Evolutionary conservation across 306 rosid species (phyloP).

Genomic region (Amphicarpaea edgeworthii): DNA sequence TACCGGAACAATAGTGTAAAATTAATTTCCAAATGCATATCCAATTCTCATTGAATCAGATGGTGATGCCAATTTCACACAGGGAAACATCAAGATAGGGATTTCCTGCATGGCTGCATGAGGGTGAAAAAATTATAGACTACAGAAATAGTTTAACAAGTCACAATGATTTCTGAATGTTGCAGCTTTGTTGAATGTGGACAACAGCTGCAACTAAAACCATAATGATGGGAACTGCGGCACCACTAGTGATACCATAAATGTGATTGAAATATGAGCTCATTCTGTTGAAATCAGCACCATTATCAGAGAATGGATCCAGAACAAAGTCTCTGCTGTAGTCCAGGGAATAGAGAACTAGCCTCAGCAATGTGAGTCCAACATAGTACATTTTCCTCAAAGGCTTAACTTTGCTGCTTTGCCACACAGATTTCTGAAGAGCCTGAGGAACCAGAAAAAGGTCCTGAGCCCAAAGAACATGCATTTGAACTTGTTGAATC

Average conservation of each 20-base stretch:
- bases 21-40: not conserved
- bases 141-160: not conserved
- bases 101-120: not conserved
- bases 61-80: not conserved
- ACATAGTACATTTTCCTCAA: constrained; percentile 39
- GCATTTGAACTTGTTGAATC: not conserved
- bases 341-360: constrained; percentile 9
- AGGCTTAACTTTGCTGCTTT: constrained; percentile 21
- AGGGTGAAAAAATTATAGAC: not conserved
- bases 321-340: constrained; percentile 20
- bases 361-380: constrained; percentile 38
- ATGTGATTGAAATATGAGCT: constrained; percentile 6
- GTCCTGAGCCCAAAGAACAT: not conserved
- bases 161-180: not conserved
- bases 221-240: constrained; percentile 1
- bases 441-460: constrained; percentile 37
- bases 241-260: not conserved
- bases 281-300: constrained; percentile 7
- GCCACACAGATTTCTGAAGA: constrained; percentile 3
- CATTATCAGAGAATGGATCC: not conserved
- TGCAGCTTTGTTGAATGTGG: constrained; percentile 36
- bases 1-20: not conserved
- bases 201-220: not conserved
- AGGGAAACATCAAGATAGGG: not conserved
- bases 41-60: not conserved